Evolutionary conservation across 2,329 filamentous ascomycete species (phyloP).

Genomic region (Monosporascus sp.): DNA sequence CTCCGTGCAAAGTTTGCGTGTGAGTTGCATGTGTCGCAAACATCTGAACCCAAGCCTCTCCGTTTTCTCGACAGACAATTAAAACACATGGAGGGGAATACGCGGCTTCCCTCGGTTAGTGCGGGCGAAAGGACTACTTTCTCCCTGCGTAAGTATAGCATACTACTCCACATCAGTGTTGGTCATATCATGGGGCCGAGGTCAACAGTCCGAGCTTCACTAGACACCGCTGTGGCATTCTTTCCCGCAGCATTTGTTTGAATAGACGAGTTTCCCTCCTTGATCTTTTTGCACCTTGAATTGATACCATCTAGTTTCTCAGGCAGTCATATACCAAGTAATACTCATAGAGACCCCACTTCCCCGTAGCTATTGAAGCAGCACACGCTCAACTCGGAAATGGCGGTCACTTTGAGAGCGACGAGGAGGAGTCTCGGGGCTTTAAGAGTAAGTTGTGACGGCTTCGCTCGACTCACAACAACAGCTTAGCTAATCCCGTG

Average conservation of each 20-base stretch:
- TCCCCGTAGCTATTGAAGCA: not conserved
- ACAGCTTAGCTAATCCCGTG: not conserved
- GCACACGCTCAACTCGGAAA: constrained; percentile 27
- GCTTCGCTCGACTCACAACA: not conserved
- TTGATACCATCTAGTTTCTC: not conserved
- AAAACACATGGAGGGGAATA: too few relatives aligned
- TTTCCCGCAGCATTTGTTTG: not conserved
- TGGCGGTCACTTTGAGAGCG: constrained; percentile 61
- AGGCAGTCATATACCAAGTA: not conserved
- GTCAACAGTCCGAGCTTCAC: too few relatives aligned
- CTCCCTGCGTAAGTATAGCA: not conserved
- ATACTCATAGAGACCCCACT: not conserved
- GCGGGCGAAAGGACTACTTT: constrained; percentile 16
- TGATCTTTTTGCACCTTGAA: not conserved
- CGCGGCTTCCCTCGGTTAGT: constrained; percentile 28
- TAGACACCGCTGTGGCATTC: too few relatives aligned
- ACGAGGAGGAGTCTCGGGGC: constrained; percentile 59
- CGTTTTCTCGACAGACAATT: too few relatives aligned
- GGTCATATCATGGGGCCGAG: too few relatives aligned
- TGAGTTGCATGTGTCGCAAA: too few relatives aligned
- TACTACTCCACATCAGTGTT: constrained; percentile 4
- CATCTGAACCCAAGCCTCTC: too few relatives aligned
- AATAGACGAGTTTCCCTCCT: not conserved
- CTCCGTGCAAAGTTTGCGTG: too few relatives aligned
- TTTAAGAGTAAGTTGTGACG: constrained; percentile 49